Evolutionary conservation across 2,329 filamentous ascomycete genomes (phyloP), one percentile per base, ranked within the genome.

Genomic region (Dactylellina parvicollis): DNA sequence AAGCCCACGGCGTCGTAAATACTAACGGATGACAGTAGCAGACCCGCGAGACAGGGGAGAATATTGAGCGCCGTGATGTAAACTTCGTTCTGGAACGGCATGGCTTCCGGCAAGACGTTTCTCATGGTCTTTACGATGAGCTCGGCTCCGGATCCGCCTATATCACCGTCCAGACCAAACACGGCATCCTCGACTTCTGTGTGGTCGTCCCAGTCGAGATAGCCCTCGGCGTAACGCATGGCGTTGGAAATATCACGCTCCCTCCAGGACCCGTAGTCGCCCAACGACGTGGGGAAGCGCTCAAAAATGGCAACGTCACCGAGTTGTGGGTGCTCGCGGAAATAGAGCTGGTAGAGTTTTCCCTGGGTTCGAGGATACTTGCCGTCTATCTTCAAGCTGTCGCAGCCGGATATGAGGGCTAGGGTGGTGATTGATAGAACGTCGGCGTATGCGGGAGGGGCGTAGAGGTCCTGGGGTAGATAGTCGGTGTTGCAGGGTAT

Each of bases 401-500:
- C 36, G 18, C 55, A 59, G 3, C 55, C 55, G 8, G 55, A 59
- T 34, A 47, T 26, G 2, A 59, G 26, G 5, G 55, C 38, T 14
- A 59, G 55, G 20, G 42, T 36, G n/a, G 26, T n/a, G n/a, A 59
- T 59, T 2, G 30, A 46, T 10, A 59, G 47, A 18, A 59, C 55
- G 34, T 59, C 55, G n/a, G 55, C 22, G 34, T 46, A 59, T 2
- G 55, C 55, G 3, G 55, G 55, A 14, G 55, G 55, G 9, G 55
- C 55, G 42, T 24, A 47, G 9, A 59, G 55, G 24, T 59, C 55
- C 22, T 46, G 40, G 12, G 55, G 55, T 14, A 59, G 55, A 26
- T 59, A 59, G 18, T 59, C 55, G 7, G 55, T 59, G 22, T 59
- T 26, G 10, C 55, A 59, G n/a, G 55, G n/a, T 2, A 46, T 16